A percentile compares a stretch with the other conserved stretches of the same genome.
These are phyloP conservation scores for Perilla frutescens DNA, from an alignment of 257 asterid genomes.

Conservation along the genomic window DNA sequence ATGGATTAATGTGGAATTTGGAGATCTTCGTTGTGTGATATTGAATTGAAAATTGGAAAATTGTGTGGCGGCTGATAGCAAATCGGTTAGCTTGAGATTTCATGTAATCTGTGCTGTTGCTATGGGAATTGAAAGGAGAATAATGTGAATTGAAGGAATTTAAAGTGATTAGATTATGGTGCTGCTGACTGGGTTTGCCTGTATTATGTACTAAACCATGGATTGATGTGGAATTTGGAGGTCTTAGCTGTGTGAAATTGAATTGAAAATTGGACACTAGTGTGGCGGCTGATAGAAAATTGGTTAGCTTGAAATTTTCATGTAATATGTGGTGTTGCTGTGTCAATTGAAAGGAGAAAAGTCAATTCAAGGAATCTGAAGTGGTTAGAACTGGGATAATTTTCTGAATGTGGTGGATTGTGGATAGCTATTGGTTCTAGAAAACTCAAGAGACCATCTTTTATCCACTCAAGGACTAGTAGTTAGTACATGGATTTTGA, in stretches of 20 bases:
- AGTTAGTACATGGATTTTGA: constrained; percentile 7
- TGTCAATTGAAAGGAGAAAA: too few species aligned
- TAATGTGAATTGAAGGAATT: too few species aligned
- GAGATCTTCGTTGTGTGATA: background rate
- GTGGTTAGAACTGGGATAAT: background rate
- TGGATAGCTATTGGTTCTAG: background rate
- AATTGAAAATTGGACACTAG: too few species aligned
- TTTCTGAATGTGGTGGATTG: background rate
- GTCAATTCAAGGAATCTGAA: background rate
- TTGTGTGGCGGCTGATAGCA: background rate
- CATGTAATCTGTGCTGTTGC: background rate
- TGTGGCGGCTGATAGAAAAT: too few species aligned
- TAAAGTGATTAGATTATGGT: too few species aligned
- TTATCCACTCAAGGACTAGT: background rate
- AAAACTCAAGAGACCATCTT: background rate
- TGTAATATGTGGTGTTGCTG: too few species aligned
- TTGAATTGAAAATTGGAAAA: constrained; percentile 12
- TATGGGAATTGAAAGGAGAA: constrained; percentile 6
- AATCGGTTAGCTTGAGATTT: background rate
- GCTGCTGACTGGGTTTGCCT: too few species aligned
- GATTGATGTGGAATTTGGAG: too few species aligned
- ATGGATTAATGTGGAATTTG: constrained; percentile 23
- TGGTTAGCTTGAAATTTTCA: too few species aligned
- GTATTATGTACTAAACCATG: too few species aligned
- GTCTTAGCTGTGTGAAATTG: too few species aligned